These are phyloP conservation scores for Phytophthora rubi DNA, from an alignment of 352 stramenopile species.

Conservation along the genomic window DNA sequence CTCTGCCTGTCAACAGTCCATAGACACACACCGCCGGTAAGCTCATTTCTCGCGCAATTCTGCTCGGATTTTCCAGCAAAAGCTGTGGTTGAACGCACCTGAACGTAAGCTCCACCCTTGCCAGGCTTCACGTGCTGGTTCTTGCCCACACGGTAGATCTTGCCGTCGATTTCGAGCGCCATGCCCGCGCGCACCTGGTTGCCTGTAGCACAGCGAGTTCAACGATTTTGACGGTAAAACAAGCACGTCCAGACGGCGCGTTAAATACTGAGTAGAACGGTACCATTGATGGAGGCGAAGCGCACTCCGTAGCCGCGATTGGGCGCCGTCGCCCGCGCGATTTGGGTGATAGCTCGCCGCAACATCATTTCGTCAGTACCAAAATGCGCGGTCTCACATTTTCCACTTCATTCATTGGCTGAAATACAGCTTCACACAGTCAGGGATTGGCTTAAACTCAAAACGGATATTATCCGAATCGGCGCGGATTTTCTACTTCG, in stretches of 20 bases:
- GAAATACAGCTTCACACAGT: slow-evolving; percentile 6
- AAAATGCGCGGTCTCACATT: slow-evolving; percentile 21
- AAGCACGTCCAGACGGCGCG: background rate
- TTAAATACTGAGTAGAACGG: background rate
- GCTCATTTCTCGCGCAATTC: slow-evolving; percentile 1
- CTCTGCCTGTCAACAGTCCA: slow-evolving; percentile 51
- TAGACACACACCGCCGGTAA: slow-evolving; percentile 7
- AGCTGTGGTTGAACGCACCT: slow-evolving; percentile 37
- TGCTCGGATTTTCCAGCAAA: background rate
- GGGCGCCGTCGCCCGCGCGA: slow-evolving; percentile 30
- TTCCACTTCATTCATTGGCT: slow-evolving; percentile 12
- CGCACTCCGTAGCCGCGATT: slow-evolving; percentile 44
- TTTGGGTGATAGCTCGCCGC: slow-evolving; percentile 47
- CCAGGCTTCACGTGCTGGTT: slow-evolving; percentile 87
- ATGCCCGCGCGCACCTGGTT: slow-evolving; percentile 87
- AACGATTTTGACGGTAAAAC: background rate
- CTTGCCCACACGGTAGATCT: slow-evolving; percentile 87
- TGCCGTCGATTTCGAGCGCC: slow-evolving; percentile 83
- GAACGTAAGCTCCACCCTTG: slow-evolving; percentile 84
- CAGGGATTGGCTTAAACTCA: background rate
- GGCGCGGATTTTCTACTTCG: slow-evolving; percentile 18
- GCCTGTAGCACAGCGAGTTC: slow-evolving; percentile 42
- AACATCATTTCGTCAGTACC: slow-evolving; percentile 35
- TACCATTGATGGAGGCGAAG: slow-evolving; percentile 78
- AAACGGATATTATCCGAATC: slow-evolving; percentile 5